Conservation (phyloP, 805 yeast genomes). For the Pichia exigua region DNA sequence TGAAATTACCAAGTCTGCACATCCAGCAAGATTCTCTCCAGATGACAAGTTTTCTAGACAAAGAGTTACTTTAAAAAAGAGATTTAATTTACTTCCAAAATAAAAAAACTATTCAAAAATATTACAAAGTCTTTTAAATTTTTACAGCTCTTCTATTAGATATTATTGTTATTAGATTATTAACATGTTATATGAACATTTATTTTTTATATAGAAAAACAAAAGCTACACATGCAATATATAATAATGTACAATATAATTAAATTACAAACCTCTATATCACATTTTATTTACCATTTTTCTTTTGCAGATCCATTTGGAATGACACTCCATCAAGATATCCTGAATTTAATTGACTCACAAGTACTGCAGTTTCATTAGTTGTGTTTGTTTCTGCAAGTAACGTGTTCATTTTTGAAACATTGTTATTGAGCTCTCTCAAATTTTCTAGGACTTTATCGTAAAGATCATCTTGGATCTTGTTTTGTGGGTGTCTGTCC, state of each 20-base stretch:
- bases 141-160: neutral
- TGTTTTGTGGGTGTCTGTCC: slow-evolving; percentile 68
- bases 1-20: slow-evolving; percentile 97
- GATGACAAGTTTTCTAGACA: slow-evolving; percentile 99
- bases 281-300: neutral
- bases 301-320: slow-evolving; percentile 5
- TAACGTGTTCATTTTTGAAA: slow-evolving; percentile 53
- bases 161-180: neutral
- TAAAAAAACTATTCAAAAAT: neutral
- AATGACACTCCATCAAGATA: slow-evolving; percentile 6
- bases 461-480: slow-evolving; percentile 66
- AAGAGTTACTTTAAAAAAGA: slow-evolving; percentile 95
- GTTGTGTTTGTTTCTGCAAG: slow-evolving; percentile 55
- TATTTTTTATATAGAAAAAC: neutral
- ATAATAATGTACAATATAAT: neutral
- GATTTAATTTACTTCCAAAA: slow-evolving; percentile 82
- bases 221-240: neutral
- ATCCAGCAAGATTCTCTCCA: slow-evolving; percentile 99
- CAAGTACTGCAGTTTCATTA: slow-evolving; percentile 61
- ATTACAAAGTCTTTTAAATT: neutral
- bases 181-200: neutral
- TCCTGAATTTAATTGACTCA: slow-evolving; percentile 43
- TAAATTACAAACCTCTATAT: neutral
- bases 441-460: slow-evolving; percentile 71
- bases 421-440: slow-evolving; percentile 68